phyloP scores from a whole-genome alignment of 352 stramenopile genomes.

The Phytophthora sp. region DNA sequence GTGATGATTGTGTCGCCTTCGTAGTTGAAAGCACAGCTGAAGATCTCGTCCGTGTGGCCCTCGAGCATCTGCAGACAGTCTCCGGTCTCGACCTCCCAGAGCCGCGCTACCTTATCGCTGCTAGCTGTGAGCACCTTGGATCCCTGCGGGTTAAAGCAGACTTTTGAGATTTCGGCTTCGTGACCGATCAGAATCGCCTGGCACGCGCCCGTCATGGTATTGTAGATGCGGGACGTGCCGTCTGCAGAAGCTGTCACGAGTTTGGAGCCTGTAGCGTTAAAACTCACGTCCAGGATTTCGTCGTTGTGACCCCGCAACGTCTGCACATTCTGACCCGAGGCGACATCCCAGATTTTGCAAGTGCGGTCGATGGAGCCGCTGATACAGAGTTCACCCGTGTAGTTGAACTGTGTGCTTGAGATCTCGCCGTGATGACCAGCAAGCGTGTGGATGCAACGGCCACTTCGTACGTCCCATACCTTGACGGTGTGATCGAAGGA shows the following conservation, averaged over 20 bases:
- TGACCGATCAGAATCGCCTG: slow-evolving; percentile 95
- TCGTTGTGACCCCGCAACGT: slow-evolving; percentile 95
- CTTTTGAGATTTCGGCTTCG: slow-evolving; percentile 95
- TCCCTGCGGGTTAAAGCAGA: slow-evolving; percentile 96
- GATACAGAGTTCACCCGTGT: slow-evolving; percentile 91
- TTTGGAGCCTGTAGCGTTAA: slow-evolving; percentile 95
- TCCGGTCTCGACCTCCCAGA: slow-evolving; percentile 95
- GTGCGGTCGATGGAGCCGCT: slow-evolving; percentile 95
- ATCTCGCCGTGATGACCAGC: slow-evolving; percentile 96
- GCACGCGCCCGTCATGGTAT: slow-evolving; percentile 95
- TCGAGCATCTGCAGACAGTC: slow-evolving; percentile 96
- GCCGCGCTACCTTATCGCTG: slow-evolving; percentile 93
- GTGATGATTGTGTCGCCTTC: slow-evolving; percentile 97
- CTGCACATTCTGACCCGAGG: slow-evolving; percentile 90
- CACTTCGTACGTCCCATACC: slow-evolving; percentile 87
- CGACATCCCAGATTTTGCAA: slow-evolving; percentile 95
- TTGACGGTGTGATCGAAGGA: slow-evolving; percentile 97
- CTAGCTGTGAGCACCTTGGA: slow-evolving; percentile 94
- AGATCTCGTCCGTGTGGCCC: slow-evolving; percentile 97
- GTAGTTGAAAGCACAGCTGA: slow-evolving; percentile 97
- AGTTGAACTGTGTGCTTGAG: slow-evolving; percentile 95
- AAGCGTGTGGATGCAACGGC: slow-evolving; percentile 92
- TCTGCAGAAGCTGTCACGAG: slow-evolving; percentile 94
- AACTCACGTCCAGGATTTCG: slow-evolving; percentile 95
- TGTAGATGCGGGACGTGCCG: slow-evolving; percentile 95